Conservation (phyloP, 2,329 filamentous ascomycete species). For the Penicillium vulpinum region DNA sequence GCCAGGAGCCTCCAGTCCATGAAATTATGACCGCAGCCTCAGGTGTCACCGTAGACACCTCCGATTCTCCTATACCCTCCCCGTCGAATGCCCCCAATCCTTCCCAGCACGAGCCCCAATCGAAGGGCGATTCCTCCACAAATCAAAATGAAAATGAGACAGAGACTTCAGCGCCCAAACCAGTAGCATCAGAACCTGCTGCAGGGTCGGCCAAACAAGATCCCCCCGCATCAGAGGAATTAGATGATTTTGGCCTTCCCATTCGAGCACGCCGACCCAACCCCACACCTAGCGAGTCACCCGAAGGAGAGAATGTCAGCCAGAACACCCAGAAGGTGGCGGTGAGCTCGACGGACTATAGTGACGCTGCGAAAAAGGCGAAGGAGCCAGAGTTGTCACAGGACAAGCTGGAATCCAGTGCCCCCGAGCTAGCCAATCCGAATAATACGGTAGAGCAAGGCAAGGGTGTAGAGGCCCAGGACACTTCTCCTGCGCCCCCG, state of each 20-base stretch:
- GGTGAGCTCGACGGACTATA: neutral
- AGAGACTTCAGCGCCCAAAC: slow-evolving; percentile 14
- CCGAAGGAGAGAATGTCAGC: slow-evolving; percentile 19
- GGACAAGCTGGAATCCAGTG: neutral
- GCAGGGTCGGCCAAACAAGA: slow-evolving; percentile 4
- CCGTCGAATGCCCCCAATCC: slow-evolving; percentile 12
- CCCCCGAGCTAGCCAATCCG: neutral
- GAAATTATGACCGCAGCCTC: slow-evolving; percentile 35
- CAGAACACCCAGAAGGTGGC: slow-evolving; percentile 22
- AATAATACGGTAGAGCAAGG: slow-evolving; percentile 4
- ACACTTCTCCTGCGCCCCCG: neutral
- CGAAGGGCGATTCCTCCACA: slow-evolving; percentile 8
- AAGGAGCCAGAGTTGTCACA: neutral
- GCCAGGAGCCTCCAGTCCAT: slow-evolving; percentile 14
- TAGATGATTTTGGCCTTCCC: slow-evolving; percentile 45
- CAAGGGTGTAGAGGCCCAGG: slow-evolving; percentile 6
- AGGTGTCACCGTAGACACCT: slow-evolving; percentile 28
- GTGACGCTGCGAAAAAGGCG: neutral
- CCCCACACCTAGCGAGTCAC: slow-evolving; percentile 15
- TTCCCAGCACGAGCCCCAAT: neutral
- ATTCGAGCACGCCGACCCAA: slow-evolving; percentile 29
- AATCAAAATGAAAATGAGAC: slow-evolving; percentile 15
- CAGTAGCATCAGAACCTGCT: slow-evolving; percentile 2
- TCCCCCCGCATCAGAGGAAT: slow-evolving; percentile 15
- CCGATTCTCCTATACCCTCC: slow-evolving; percentile 24